Conservation (phyloP, 176 grass and related monocot species). For the Alloteropsis semialata region DNA sequence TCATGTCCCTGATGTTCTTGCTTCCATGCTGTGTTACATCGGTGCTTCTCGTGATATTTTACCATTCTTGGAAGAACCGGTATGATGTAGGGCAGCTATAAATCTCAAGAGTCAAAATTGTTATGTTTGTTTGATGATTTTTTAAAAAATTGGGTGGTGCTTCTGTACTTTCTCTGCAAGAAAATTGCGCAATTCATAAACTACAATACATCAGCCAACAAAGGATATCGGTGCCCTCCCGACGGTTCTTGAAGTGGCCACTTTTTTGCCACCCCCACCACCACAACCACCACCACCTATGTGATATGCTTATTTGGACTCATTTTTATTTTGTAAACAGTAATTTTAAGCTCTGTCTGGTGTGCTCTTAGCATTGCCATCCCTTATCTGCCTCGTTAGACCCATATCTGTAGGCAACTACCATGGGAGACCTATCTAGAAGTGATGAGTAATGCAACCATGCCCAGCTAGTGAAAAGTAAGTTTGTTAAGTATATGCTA, state of each 20-base stretch:
- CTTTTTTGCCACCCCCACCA: too few species aligned
- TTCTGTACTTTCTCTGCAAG: neutral
- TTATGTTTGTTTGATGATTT: conserved; percentile 4
- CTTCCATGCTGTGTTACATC: conserved; percentile 86
- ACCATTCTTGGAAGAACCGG: conserved; percentile 93
- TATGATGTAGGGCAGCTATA: conserved; percentile 36
- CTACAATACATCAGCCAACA: neutral
- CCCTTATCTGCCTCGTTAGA: neutral
- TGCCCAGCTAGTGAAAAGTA: neutral
- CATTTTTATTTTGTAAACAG: neutral
- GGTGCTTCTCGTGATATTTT: conserved; percentile 90
- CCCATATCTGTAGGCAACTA: too few species aligned
- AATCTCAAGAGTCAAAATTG: conserved; percentile 13
- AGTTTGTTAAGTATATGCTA: neutral
- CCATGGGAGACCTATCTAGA: too few species aligned
- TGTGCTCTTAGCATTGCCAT: neutral
- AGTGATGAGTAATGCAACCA: neutral
- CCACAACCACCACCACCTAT: too few species aligned
- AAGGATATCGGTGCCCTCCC: neutral
- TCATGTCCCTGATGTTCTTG: conserved; percentile 90
- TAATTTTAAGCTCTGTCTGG: neutral
- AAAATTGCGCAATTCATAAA: neutral
- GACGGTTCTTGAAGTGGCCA: neutral
- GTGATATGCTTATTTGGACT: neutral
- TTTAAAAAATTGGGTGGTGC: neutral